A percentile compares a stretch with the other conserved stretches of the same genome.
Conservation (phyloP, 2,329 filamentous ascomycete genomes). For the Penicillium verrucosum region DNA sequence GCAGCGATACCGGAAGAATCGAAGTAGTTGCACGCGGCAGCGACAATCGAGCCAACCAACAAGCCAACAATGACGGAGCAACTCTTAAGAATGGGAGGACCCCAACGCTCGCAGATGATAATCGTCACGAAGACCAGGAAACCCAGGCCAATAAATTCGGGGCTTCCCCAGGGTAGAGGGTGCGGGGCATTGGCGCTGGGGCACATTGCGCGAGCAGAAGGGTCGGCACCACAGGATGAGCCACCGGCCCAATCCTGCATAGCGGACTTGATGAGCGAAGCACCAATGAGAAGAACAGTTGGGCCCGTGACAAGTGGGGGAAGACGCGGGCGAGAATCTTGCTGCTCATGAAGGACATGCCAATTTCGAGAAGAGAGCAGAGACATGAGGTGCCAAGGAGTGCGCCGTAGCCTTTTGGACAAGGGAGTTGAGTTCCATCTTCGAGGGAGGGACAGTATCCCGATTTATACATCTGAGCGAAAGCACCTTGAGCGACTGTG, state of each 20-base stretch:
- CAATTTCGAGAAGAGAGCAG: slow-evolving; percentile 57
- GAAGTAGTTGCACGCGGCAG: slow-evolving; percentile 64
- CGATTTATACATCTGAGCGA: slow-evolving; percentile 61
- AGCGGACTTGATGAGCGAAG: slow-evolving; percentile 60
- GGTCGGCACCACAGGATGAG: slow-evolving; percentile 44
- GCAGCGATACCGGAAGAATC: slow-evolving; percentile 56
- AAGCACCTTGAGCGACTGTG: slow-evolving; percentile 60
- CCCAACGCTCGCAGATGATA: slow-evolving; percentile 66
- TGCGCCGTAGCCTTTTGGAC: slow-evolving; percentile 64
- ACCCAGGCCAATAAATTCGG: slow-evolving; percentile 64
- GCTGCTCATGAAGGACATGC: slow-evolving; percentile 62
- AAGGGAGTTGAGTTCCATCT: slow-evolving; percentile 58
- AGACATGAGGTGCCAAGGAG: slow-evolving; percentile 55
- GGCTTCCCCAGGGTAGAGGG: slow-evolving; percentile 60
- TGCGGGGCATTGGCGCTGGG: slow-evolving; percentile 58
- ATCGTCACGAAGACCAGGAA: slow-evolving; percentile 67
- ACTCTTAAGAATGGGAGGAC: slow-evolving; percentile 67
- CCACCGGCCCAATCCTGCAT: slow-evolving; percentile 69
- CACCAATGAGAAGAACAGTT: slow-evolving; percentile 64
- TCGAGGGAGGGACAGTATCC: slow-evolving; percentile 60
- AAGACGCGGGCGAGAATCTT: slow-evolving; percentile 60
- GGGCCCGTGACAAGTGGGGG: slow-evolving; percentile 66
- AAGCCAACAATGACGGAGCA: slow-evolving; percentile 64
- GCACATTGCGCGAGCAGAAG: slow-evolving; percentile 55
- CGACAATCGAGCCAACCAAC: slow-evolving; percentile 65